Evolutionary conservation across 768 basidiomycete genomes (phyloP).

Genomic region (Pisolithus marmoratus): DNA sequence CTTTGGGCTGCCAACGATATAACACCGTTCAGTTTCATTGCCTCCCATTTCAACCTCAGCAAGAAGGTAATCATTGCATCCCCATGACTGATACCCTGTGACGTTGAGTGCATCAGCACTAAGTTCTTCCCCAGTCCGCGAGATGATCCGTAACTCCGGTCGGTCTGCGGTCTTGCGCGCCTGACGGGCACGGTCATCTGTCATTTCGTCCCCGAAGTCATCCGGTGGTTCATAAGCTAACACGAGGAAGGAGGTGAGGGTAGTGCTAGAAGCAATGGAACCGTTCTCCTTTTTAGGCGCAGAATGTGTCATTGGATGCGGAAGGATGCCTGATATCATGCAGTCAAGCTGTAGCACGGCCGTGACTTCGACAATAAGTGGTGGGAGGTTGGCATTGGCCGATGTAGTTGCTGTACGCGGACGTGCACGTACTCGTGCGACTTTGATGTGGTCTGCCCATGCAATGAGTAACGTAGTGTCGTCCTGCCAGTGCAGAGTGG

Average conservation of each 20-base stretch:
- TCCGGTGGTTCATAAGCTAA: constrained; percentile 84
- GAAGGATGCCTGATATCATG: constrained; percentile 88
- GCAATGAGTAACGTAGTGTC: constrained; percentile 84
- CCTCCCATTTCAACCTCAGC: constrained; percentile 39
- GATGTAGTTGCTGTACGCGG: constrained; percentile 40
- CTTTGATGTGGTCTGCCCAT: constrained; percentile 93
- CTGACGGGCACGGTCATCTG: constrained; percentile 66
- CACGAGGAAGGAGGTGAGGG: constrained; percentile 74
- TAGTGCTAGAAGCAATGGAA: constrained; percentile 17
- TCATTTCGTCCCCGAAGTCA: constrained; percentile 58
- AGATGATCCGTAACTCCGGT: constrained; percentile 93
- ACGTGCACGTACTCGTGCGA: constrained; percentile 71
- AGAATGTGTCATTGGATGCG: constrained; percentile 50
- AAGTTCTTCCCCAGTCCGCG: constrained; percentile 82
- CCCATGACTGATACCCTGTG: constrained; percentile 73
- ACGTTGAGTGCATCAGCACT: constrained; percentile 80
- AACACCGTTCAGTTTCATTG: constrained; percentile 42
- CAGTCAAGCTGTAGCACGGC: constrained; percentile 91
- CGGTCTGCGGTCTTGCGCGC: constrained; percentile 80
- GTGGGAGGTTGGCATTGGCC: constrained; percentile 43
- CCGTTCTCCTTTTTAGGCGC: constrained; percentile 12
- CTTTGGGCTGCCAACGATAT: constrained; percentile 80
- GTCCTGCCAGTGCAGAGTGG: constrained; percentile 88
- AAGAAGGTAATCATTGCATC: constrained; percentile 88
- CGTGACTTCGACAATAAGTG: constrained; percentile 79